Percentiles rank a stretch among this genome's conserved stretches.
phyloP scores from a whole-genome alignment of 305 asterid species.

The Salvia sclarea region DNA sequence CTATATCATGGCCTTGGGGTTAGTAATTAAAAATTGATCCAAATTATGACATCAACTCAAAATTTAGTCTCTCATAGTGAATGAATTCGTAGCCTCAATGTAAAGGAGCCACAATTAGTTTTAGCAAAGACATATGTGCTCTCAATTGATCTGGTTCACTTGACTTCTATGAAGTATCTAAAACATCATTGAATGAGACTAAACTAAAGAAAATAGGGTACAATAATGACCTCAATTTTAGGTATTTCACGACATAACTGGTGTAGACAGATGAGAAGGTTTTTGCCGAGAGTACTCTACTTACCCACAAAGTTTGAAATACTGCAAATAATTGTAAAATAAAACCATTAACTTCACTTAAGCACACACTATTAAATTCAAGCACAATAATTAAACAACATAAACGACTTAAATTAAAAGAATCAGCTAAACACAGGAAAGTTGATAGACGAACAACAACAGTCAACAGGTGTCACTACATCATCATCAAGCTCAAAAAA shows the following conservation, averaged over 20 bases:
- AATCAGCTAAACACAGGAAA: no score
- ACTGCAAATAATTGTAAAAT: no score
- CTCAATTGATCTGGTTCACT: neutral
- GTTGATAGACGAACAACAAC: no score
- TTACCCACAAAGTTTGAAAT: neutral
- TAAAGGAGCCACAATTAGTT: neutral
- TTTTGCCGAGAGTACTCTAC: neutral
- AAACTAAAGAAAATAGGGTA: neutral
- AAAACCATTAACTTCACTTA: no score
- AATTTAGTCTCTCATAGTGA: neutral
- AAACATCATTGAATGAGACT: neutral
- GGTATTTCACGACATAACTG: neutral
- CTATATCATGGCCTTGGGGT: neutral
- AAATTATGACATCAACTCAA: neutral
- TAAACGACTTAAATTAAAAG: no score
- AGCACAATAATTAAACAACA: no score
- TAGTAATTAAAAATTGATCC: neutral
- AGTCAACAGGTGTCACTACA: no score
- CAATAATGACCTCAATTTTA: neutral
- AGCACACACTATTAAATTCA: no score
- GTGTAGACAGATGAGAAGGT: neutral
- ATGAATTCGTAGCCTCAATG: neutral
- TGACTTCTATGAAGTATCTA: neutral
- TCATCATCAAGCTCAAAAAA: no score
- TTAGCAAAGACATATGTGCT: neutral